phyloP scores from a whole-genome alignment of 108 stramenopile species.

The Cyclotella choctawhatcheeana region DNA sequence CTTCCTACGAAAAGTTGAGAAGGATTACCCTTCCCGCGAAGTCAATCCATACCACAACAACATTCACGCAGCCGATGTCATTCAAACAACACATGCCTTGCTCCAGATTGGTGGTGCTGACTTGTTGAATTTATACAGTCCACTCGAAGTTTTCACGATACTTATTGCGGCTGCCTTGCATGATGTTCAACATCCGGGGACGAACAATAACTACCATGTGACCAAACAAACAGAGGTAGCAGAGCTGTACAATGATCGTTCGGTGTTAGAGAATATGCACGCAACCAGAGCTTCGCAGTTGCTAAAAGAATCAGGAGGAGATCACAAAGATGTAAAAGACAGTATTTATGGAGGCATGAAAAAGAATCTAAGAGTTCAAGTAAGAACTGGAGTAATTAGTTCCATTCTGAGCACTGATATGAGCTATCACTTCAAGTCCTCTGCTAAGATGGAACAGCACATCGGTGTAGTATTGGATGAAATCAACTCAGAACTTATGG shows the following conservation, averaged over 20 bases:
- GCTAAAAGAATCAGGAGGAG: slow-evolving; percentile 8
- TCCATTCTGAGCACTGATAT: slow-evolving; percentile 31
- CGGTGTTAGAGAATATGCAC: slow-evolving; percentile 84
- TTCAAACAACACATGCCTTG: slow-evolving; percentile 54
- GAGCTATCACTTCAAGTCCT: slow-evolving; percentile 49
- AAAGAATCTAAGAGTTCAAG: slow-evolving; percentile 9
- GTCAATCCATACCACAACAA: slow-evolving; percentile 63
- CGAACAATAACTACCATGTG: slow-evolving; percentile 81
- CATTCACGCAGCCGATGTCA: slow-evolving; percentile 63
- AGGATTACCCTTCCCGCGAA: slow-evolving; percentile 33
- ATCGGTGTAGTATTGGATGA: slow-evolving; percentile 3
- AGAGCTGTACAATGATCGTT: slow-evolving; percentile 69
- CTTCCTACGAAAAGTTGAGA: slow-evolving; percentile 48
- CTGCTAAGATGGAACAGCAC: slow-evolving; percentile 37
- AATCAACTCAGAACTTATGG: background rate
- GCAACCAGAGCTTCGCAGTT: slow-evolving; percentile 53
- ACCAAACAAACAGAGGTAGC: slow-evolving; percentile 61
- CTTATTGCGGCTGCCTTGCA: slow-evolving; percentile 72
- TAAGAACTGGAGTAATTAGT: slow-evolving; percentile 6
- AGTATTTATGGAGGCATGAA: slow-evolving; percentile 35
- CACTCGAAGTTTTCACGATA: slow-evolving; percentile 44
- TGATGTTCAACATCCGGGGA: slow-evolving; percentile 84
- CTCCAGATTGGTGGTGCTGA: slow-evolving; percentile 49
- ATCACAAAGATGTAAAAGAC: slow-evolving; percentile 1
- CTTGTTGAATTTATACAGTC: slow-evolving; percentile 4